These are phyloP conservation scores for Mollisiaceae sp. DNA, from an alignment of 2,329 filamentous ascomycete species.

Conservation along the genomic window DNA sequence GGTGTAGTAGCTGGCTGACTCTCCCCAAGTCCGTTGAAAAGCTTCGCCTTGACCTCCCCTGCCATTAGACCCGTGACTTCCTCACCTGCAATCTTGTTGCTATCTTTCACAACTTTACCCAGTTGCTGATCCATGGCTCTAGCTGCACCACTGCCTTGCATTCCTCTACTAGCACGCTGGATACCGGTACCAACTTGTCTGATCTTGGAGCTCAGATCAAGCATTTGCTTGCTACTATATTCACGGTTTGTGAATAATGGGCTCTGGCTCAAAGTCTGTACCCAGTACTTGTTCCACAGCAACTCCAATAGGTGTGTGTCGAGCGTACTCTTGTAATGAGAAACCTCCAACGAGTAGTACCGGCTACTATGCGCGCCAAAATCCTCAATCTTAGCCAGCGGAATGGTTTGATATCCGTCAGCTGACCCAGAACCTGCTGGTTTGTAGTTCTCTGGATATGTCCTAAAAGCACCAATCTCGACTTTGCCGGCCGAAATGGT, in stretches of 20 bases:
- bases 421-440: conserved; percentile 51
- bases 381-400: conserved; percentile 91
- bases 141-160: conserved; percentile 20
- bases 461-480: conserved; percentile 96
- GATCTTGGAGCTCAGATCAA: conserved; percentile 85
- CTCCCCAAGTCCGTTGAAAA: conserved; percentile 48
- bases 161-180: conserved; percentile 43
- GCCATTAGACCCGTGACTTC: conserved; percentile 50
- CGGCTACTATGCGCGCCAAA: conserved; percentile 90
- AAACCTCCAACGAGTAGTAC: conserved; percentile 91
- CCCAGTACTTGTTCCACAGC: conserved; percentile 99
- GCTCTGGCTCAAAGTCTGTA: conserved; percentile 90
- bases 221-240: conserved; percentile 90
- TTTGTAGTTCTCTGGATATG: conserved; percentile 78
- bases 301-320: conserved; percentile 86
- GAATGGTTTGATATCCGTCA: conserved; percentile 77
- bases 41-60: conserved; percentile 54
- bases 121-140: conserved; percentile 53
- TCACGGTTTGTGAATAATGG: conserved; percentile 92
- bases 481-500: conserved; percentile 93
- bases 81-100: conserved; percentile 61
- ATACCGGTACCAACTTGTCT: conserved; percentile 60
- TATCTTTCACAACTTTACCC: conserved; percentile 58
- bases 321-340: conserved; percentile 92
- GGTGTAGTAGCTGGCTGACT: conserved; percentile 18